Evolutionary conservation across 495 filamentous ascomycete species (phyloP), one percentile per base, ranked within the genome.

Genomic region (Daldinia loculata): DNA sequence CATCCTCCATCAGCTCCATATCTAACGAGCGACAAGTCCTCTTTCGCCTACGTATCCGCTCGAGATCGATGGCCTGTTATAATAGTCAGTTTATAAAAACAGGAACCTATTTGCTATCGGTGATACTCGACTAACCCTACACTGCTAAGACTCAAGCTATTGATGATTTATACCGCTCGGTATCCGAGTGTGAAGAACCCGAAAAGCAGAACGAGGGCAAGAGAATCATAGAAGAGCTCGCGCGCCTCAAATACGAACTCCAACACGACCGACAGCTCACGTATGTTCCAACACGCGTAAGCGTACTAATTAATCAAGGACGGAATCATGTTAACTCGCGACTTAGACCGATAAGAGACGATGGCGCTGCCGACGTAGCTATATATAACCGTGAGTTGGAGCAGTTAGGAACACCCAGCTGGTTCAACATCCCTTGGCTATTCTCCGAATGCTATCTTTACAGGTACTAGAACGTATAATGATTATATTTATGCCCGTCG

Each of bases 381-480:
- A 82, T 83, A 11, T 98, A 98, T 79, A 99, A 98, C 77, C 77
- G 88, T 61, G 93, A 98, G 77, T 81, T 98, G n/a, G 86, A 91
- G 64, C 79, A 88, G 66, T 85, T 93, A 15, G 92, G 91, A 48
- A 85, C 84, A 61, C 89, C 91, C 0, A 89, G 85, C 34, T 99
- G 95, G 95, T 91, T 92, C 78, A 83, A 91, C 59, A 89, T 89
- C 6, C 82, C 93, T 2, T 99, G 95, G 95, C 87, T 98, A 8
- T 99, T 86, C 79, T 82, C 89, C 24, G 95, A 99, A 82, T 98
- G 95, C 83, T 99, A 98, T 75, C 86, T 99, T 19, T 98, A 97
- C 88, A 86, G 89, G 90, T 90, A 77, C 8, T 76, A 60, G 17
- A 48, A 29, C 56, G 41, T 22, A 43, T 34, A 56, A 36, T 6